Evolutionary conservation across 805 yeast genomes (phyloP).

Genomic region (Tetrapisispora fleetii): DNA sequence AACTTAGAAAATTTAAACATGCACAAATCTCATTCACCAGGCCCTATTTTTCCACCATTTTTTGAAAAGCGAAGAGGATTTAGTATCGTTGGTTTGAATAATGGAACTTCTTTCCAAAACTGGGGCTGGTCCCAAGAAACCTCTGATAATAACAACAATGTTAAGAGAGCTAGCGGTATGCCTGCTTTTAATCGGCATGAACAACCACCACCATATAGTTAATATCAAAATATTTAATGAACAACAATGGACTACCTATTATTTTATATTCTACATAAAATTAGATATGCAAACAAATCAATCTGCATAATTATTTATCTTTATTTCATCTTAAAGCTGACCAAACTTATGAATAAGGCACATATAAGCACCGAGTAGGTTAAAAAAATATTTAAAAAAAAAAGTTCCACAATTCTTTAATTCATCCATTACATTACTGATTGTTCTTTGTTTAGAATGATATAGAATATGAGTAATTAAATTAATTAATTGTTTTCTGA

Average conservation of each 20-base stretch:
- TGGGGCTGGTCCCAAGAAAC: slow-evolving; percentile 20
- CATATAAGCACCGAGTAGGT: too few species aligned
- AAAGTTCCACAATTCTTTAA: too few species aligned
- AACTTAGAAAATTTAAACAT: neutral
- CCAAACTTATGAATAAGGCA: too few species aligned
- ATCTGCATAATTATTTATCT: neutral
- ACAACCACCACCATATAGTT: slow-evolving; percentile 23
- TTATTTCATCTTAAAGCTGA: too few species aligned
- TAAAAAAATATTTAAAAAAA: too few species aligned
- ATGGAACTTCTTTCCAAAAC: neutral
- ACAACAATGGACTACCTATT: neutral
- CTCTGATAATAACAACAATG: neutral
- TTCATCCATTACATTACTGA: too few species aligned
- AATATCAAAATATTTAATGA: neutral
- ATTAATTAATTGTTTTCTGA: neutral
- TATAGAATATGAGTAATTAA: too few species aligned
- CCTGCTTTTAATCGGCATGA: slow-evolving; percentile 5
- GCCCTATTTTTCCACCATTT: neutral
- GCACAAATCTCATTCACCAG: neutral
- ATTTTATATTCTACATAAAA: slow-evolving; percentile 1
- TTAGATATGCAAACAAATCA: neutral
- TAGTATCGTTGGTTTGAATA: slow-evolving; percentile 17
- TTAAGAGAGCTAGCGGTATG: neutral
- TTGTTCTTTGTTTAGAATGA: neutral
- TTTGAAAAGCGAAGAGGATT: slow-evolving; percentile 9